A percentile compares a stretch with the other conserved stretches of the same genome.
Conservation (phyloP, 352 stramenopile genomes). For the Globisporangium emineosum region DNA sequence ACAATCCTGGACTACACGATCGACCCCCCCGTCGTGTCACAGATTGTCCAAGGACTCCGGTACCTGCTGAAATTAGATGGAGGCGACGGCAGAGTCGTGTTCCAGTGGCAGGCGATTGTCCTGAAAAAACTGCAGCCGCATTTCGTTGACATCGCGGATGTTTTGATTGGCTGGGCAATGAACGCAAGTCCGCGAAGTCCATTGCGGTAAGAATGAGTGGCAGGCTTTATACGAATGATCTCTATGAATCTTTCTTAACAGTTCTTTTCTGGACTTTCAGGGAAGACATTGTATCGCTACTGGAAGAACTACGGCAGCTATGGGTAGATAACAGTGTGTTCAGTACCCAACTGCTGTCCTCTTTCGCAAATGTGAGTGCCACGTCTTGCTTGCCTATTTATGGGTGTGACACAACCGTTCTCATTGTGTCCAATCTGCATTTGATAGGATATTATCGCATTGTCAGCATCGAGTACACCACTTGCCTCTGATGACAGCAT, state of each 20-base stretch:
- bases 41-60: conserved; percentile 32
- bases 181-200: conserved; percentile 28
- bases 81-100: not conserved
- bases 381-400: not conserved
- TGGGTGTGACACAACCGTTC: not conserved
- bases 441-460: conserved; percentile 44
- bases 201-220: conserved; percentile 31
- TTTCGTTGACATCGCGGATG: conserved; percentile 71
- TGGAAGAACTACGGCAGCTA: conserved; percentile 44
- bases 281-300: conserved; percentile 43
- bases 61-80: conserved; percentile 26
- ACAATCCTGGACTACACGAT: conserved; percentile 47
- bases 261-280: conserved; percentile 17
- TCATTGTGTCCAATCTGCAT: not conserved
- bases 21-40: conserved; percentile 35
- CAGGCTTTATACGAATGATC: not conserved
- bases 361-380: conserved; percentile 47
- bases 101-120: conserved; percentile 28
- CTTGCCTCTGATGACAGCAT: conserved; percentile 25
- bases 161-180: conserved; percentile 69
- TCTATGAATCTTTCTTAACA: not conserved
- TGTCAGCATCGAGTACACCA: conserved; percentile 25
- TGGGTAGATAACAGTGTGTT: conserved; percentile 76
- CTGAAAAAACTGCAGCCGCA: conserved; percentile 53
- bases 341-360: conserved; percentile 55